Percentiles rank a stretch among this genome's conserved stretches.
Conservation (phyloP, 352 stramenopile species). For the Blastocystis hominis region DNA sequence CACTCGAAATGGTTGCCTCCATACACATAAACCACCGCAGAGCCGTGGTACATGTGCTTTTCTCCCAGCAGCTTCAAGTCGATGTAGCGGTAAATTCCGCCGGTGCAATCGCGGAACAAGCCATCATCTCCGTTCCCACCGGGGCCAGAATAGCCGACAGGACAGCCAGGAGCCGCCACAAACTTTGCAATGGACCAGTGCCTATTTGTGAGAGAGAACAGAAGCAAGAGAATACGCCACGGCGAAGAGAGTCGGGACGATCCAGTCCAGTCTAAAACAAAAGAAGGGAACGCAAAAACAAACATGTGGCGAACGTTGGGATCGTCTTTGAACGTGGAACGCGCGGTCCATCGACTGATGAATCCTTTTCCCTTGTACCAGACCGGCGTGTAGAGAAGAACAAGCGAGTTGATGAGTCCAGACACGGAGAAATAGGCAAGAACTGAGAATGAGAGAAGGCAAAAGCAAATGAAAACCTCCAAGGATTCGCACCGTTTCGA, state of each 20-base stretch:
- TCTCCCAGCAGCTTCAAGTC: conserved; percentile 44
- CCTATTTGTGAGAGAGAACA: neutral
- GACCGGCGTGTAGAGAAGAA: conserved; percentile 31
- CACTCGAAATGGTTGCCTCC: conserved; percentile 36
- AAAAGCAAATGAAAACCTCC: neutral
- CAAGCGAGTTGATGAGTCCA: conserved; percentile 1
- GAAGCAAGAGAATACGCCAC: neutral
- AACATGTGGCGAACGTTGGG: neutral
- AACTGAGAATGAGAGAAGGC: neutral
- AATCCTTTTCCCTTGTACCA: neutral
- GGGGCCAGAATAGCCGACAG: conserved; percentile 19
- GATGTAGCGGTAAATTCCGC: conserved; percentile 52
- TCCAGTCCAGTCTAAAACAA: conserved; percentile 1
- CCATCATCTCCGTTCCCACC: conserved; percentile 29
- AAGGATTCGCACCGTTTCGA: conserved; percentile 5
- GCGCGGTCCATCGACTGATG: conserved; percentile 23
- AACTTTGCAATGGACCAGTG: conserved; percentile 40
- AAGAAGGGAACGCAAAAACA: neutral
- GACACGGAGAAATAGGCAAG: conserved; percentile 51
- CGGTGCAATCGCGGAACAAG: conserved; percentile 9
- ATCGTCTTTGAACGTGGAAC: neutral
- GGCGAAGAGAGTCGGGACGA: conserved; percentile 4
- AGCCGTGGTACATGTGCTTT: conserved; percentile 45
- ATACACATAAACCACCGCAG: conserved; percentile 30
- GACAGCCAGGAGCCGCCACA: neutral